Conservation (phyloP, 805 yeast species). For the Candida nitratophila region DNA sequence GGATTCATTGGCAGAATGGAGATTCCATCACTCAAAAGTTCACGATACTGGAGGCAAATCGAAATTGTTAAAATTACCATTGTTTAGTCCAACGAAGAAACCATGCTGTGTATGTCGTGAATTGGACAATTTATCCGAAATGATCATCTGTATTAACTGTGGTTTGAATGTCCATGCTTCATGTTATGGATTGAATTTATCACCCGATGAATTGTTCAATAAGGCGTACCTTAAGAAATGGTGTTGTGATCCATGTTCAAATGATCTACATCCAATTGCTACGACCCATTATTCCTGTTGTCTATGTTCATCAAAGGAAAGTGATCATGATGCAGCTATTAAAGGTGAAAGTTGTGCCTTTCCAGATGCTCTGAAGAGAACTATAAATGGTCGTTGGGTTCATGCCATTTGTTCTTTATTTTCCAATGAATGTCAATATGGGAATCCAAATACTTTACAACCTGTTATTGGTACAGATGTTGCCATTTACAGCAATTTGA, state of each 20-base stretch:
- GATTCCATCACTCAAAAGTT: conserved; percentile 7
- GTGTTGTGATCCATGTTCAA: conserved; percentile 77
- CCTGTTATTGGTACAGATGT: conserved; percentile 36
- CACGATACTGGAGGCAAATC: conserved; percentile 1
- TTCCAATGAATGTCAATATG: conserved; percentile 37
- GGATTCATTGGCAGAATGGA: conserved; percentile 16
- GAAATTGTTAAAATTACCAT: conserved; percentile 6
- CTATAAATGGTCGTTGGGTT: conserved; percentile 65
- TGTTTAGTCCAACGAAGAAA: conserved; percentile 21
- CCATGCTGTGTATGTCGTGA: conserved; percentile 56
- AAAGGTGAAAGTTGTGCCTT: conserved; percentile 32
- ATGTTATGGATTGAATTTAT: conserved; percentile 52
- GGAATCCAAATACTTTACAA: conserved; percentile 34
- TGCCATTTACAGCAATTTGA: conserved; percentile 23
- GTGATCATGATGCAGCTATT: conserved; percentile 38
- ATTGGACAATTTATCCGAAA: conserved; percentile 21
- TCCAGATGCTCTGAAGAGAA: conserved; percentile 67
- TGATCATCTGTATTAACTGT: conserved; percentile 56
- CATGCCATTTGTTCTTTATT: conserved; percentile 69
- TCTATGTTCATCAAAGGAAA: conserved; percentile 54
- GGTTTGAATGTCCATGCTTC: conserved; percentile 61
- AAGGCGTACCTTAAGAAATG: conserved; percentile 39
- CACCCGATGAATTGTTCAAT: conserved; percentile 4
- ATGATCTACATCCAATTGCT: conserved; percentile 54
- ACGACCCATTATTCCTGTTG: conserved; percentile 55